Conservation (phyloP, 148 eudicot genomes). For the Persicaria maculosa region DNA sequence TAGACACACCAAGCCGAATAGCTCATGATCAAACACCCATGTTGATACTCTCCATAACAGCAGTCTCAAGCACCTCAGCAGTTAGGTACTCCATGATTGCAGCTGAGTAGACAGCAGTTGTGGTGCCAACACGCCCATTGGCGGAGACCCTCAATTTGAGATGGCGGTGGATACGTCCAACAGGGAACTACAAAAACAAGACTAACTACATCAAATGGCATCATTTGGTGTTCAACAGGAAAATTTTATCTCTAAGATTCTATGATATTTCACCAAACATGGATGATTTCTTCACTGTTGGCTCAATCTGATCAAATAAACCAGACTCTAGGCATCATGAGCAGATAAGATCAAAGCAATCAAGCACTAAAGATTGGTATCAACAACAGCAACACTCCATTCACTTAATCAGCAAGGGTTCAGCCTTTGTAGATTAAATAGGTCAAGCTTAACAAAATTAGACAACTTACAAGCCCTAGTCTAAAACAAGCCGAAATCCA, state of each 20-base stretch:
- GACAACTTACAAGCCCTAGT: not conserved
- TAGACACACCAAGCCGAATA: no score
- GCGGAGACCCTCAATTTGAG: conserved; percentile 72
- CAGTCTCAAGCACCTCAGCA: conserved; percentile 82
- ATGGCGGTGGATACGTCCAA: conserved; percentile 83
- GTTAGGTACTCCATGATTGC: conserved; percentile 89
- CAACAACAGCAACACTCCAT: not conserved
- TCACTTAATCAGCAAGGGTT: not conserved
- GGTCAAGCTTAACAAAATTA: no score
- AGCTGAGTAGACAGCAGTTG: conserved; percentile 85
- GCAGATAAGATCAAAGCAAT: not conserved
- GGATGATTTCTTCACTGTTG: not conserved
- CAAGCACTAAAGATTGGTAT: not conserved
- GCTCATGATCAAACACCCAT: no score
- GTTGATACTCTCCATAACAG: no score
- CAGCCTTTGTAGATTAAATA: no score
- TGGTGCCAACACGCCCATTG: conserved; percentile 85
- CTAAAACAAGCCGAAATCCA: not conserved
- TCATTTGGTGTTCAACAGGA: not conserved
- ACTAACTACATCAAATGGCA: not conserved
- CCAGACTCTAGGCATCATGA: not conserved
- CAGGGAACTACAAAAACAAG: conserved; percentile 50
- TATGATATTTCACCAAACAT: not conserved
- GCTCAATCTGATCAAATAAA: not conserved
- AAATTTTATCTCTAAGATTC: not conserved